Conservation (phyloP, 1,284 basidiomycete species). For the Sporisorium iseilematis-ciliati region DNA sequence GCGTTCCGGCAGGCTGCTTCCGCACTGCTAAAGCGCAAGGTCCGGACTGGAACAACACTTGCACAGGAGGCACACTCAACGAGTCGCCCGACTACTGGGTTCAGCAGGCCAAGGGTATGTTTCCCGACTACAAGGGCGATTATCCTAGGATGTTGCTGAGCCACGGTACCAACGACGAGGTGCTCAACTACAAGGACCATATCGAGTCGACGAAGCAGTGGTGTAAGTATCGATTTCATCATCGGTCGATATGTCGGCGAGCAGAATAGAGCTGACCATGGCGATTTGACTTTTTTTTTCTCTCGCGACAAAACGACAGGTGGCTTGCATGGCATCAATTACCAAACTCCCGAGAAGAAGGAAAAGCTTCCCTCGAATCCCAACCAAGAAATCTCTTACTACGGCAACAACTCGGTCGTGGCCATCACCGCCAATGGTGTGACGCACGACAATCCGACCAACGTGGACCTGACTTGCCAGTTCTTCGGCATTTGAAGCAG, state of each 20-base stretch:
- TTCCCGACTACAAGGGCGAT: neutral
- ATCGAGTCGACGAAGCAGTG: slow-evolving; percentile 10
- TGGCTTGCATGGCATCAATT: slow-evolving; percentile 9
- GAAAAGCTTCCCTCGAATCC: slow-evolving; percentile 6
- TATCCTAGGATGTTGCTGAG: neutral
- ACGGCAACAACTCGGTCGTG: slow-evolving; percentile 11
- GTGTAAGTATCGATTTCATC: neutral
- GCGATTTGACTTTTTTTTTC: too few relatives aligned
- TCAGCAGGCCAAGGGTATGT: slow-evolving; percentile 17
- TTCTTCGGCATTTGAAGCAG: slow-evolving; percentile 4
- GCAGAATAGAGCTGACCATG: too few relatives aligned
- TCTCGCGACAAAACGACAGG: neutral
- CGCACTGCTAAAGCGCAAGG: neutral
- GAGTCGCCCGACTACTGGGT: slow-evolving; percentile 24
- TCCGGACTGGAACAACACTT: slow-evolving; percentile 24
- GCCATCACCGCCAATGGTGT: neutral
- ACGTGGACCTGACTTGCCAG: neutral
- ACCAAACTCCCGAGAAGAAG: slow-evolving; percentile 15
- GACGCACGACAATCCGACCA: neutral
- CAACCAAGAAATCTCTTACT: slow-evolving; percentile 25
- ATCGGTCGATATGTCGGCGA: too few relatives aligned
- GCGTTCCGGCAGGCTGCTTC: slow-evolving; percentile 13
- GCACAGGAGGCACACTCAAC: slow-evolving; percentile 10
- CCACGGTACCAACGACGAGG: neutral
- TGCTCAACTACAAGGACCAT: neutral